Conservation (phyloP, 768 basidiomycete species). For the Lyophyllum semitale region DNA sequence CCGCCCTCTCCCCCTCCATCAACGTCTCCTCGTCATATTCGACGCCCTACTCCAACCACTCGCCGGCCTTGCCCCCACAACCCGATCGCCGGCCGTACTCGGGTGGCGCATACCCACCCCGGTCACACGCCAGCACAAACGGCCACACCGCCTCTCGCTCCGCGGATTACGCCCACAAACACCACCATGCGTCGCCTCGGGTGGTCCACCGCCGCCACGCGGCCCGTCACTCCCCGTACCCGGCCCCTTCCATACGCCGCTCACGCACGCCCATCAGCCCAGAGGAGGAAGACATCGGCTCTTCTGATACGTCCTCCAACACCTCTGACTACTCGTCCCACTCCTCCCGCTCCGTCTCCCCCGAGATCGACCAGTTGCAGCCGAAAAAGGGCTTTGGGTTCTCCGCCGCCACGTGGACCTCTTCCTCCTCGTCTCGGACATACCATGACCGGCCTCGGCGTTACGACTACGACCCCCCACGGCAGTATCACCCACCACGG, state of each 20-base stretch:
- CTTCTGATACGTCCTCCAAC: conserved; percentile 1
- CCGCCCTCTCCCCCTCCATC: background rate
- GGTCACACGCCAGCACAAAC: background rate
- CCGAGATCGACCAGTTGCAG: background rate
- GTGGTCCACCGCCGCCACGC: background rate
- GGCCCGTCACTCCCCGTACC: background rate
- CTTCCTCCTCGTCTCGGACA: background rate
- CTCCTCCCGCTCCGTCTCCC: background rate
- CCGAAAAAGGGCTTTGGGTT: background rate
- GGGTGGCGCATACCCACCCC: conserved; percentile 7
- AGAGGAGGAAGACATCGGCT: conserved; percentile 11
- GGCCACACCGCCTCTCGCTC: background rate
- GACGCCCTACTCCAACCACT: background rate
- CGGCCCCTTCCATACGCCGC: background rate
- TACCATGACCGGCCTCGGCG: background rate
- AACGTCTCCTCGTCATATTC: background rate
- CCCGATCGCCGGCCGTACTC: background rate
- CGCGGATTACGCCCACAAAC: background rate
- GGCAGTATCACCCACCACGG: background rate
- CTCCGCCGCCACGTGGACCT: background rate
- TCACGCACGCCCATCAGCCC: background rate
- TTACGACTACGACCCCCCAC: background rate
- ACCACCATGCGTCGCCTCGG: background rate
- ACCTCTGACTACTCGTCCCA: background rate
- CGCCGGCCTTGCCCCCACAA: background rate